Evolutionary conservation across 2,329 filamentous ascomycete species (phyloP).

Genomic region (Trichoderma sp.): DNA sequence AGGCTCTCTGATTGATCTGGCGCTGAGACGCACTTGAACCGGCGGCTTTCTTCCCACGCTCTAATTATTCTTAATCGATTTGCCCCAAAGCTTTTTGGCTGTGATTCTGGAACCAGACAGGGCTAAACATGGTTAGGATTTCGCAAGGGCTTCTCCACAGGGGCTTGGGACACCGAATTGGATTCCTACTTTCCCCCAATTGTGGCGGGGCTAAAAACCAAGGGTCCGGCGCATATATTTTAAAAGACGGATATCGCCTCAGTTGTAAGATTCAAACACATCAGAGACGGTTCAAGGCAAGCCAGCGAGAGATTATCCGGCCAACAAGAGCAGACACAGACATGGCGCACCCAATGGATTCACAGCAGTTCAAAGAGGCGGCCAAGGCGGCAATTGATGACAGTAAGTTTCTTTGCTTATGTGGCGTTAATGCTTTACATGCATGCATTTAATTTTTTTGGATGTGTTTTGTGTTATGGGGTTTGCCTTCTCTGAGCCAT

Average conservation of each 20-base stretch:
- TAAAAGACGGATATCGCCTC: constrained; percentile 7
- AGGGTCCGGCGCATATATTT: not conserved
- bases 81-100: not conserved
- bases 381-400: constrained; percentile 80
- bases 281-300: not conserved
- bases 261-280: not conserved
- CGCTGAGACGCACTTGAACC: not conserved
- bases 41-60: not conserved
- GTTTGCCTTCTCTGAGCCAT: not conserved
- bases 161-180: not conserved
- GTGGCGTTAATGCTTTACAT: not conserved
- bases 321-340: not conserved
- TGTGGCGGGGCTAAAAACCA: not conserved
- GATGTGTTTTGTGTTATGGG: not conserved
- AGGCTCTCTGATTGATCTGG: not conserved
- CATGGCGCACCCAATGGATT: constrained; percentile 62
- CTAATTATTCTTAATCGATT: not conserved
- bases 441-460: not conserved
- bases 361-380: constrained; percentile 73
- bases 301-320: not conserved
- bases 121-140: constrained; percentile 6
- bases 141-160: constrained; percentile 16
- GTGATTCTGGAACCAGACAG: not conserved
- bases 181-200: constrained; percentile 5
- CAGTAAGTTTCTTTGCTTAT: constrained; percentile 55